Evolutionary conservation across 345 rosid species (phyloP), one percentile per base, ranked within the genome.

Genomic region (Fremontodendron californicum): DNA sequence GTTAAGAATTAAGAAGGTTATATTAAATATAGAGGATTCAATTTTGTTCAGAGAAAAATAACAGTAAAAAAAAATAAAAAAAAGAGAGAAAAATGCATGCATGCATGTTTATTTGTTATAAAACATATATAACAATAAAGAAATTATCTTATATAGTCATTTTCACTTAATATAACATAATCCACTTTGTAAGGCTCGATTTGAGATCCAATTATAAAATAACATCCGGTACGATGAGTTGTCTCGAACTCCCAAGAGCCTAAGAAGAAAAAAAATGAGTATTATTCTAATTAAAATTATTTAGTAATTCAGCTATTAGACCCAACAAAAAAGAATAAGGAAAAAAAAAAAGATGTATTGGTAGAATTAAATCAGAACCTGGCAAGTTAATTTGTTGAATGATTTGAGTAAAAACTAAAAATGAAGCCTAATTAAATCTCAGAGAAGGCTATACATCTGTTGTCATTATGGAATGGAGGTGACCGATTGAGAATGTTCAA

Each of bases 401-500:
- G 23, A 15, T 45, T 45, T 3, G 2, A 25, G 13, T 69, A 23
- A 5, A 19, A 37, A 3, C 54, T 45, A 69, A 27, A 27, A 45
- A 25, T 27, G 25, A 57, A 39, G 35, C 33, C 25, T 25, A 58
- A 25, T 25, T 39, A 9, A 74, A 37, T 55, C 3, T 40, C 90
- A 92, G 97, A 67, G 74, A 92, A 90, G 76, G 69, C 80, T 23
- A 46, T 54, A 75, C 54, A 86, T 82, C 78, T 87, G 72, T 66
- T 77, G 60, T 60, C 92, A 11, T 51, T 69, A 52, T 88, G 97
- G 95, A 67, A 10, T 0, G 82, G 82, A 12, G 81, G 75, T 5
- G 85, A 87, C 65, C 84, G 83, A 71, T 78, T 94, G 81, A 86
- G 86, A 87, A 65, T 91, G 78, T 88, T 91, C 89, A 85, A 66